These are phyloP conservation scores for Calocera cornea DNA, from an alignment of 768 basidiomycete genomes.

Conservation along the genomic window DNA sequence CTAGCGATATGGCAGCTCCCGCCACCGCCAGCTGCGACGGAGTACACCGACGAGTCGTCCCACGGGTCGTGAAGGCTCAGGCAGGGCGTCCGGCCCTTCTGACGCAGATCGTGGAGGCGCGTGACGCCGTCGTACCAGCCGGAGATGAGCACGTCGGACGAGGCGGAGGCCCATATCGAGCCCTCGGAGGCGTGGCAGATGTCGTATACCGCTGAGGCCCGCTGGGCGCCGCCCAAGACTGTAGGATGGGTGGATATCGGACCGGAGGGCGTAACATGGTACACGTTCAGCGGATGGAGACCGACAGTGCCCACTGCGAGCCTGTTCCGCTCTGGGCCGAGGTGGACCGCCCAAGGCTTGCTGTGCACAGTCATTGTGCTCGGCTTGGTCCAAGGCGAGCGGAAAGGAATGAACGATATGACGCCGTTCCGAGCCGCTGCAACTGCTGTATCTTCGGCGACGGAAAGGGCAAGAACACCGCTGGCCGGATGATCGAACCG, in stretches of 20 bases:
- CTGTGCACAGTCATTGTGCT: neutral
- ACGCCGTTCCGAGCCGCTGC: neutral
- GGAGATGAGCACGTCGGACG: constrained; percentile 56
- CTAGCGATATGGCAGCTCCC: constrained; percentile 52
- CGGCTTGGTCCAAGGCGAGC: neutral
- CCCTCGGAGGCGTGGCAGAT: constrained; percentile 46
- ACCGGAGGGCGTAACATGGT: neutral
- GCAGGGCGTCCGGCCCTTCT: constrained; percentile 38
- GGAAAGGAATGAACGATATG: neutral
- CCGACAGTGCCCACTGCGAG: neutral
- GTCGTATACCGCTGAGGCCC: constrained; percentile 53
- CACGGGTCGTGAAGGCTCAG: constrained; percentile 52
- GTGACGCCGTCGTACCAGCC: constrained; percentile 76
- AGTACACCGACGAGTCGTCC: constrained; percentile 52
- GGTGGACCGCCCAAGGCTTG: neutral
- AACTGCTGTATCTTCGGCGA: neutral
- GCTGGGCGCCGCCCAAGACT: constrained; percentile 8
- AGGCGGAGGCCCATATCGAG: constrained; percentile 46
- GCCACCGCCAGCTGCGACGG: constrained; percentile 62
- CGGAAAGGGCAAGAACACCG: neutral
- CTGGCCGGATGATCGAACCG: neutral
- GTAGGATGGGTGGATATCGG: constrained; percentile 3
- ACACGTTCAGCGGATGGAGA: neutral
- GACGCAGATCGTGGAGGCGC: constrained; percentile 55
- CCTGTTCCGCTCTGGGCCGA: neutral